These are phyloP conservation scores for Gilbertella persicaria DNA, from an alignment of 371 early-diverging fungal genomes.

Conservation along the genomic window DNA sequence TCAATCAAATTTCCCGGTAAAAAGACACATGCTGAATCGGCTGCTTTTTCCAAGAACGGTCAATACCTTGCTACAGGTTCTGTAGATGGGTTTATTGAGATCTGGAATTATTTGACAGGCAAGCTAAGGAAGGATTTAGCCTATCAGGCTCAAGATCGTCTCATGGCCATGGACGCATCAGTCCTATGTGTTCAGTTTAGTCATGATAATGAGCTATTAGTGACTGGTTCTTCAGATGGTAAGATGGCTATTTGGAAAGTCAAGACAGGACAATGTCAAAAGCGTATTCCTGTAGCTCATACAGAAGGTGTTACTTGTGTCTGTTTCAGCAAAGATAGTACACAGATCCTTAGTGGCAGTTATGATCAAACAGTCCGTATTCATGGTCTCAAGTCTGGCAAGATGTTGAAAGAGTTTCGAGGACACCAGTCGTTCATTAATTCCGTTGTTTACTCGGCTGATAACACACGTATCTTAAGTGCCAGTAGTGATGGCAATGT, in stretches of 20 bases:
- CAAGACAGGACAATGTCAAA: conserved; percentile 72
- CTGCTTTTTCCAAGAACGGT: conserved; percentile 81
- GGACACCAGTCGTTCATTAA: conserved; percentile 92
- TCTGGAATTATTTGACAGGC: conserved; percentile 91
- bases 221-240: conserved; percentile 85
- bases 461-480: conserved; percentile 69
- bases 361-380: conserved; percentile 82
- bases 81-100: conserved; percentile 91
- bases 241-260: conserved; percentile 87
- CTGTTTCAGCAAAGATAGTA: conserved; percentile 71
- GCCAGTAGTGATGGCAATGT: conserved; percentile 88
- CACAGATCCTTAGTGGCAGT: conserved; percentile 76
- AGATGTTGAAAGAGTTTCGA: conserved; percentile 82
- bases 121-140: conserved; percentile 85
- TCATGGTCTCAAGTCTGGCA: conserved; percentile 88
- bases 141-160: conserved; percentile 76
- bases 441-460: conserved; percentile 67
- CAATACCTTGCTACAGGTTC: conserved; percentile 87
- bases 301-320: conserved; percentile 82
- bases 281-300: conserved; percentile 81
- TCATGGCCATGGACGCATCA: conserved; percentile 90
- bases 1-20: conserved; percentile 76
- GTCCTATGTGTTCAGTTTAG: conserved; percentile 79
- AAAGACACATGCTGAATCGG: conserved; percentile 79
- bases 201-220: conserved; percentile 77